phyloP scores from a whole-genome alignment of 768 basidiomycete species.

The Podaxis rugospora region DNA sequence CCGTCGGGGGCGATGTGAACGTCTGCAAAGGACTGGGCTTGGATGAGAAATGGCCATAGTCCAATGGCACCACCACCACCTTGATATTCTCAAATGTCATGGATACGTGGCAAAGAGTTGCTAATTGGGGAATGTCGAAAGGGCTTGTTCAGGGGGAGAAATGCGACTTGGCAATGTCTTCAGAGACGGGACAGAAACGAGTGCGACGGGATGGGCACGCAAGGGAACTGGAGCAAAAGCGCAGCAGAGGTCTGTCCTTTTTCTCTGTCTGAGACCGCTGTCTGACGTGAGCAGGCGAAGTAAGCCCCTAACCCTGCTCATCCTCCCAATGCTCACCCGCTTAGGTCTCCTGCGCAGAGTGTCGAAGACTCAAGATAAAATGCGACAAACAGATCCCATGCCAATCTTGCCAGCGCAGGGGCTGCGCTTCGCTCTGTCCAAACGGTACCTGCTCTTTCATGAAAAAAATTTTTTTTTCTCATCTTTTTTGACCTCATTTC shows the following conservation, averaged over 20 bases:
- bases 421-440: slow-evolving; percentile 67
- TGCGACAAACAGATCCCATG: slow-evolving; percentile 82
- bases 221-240: slow-evolving; percentile 70
- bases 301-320: slow-evolving; percentile 14
- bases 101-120: neutral
- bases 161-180: neutral
- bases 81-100: neutral
- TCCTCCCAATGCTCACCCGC: slow-evolving; percentile 8
- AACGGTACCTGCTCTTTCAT: slow-evolving; percentile 41
- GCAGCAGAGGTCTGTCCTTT: slow-evolving; percentile 39
- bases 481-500: neutral
- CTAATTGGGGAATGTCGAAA: neutral
- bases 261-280: slow-evolving; percentile 7
- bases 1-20: slow-evolving; percentile 74
- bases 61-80: neutral
- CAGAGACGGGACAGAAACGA: slow-evolving; percentile 20
- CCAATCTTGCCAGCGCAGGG: slow-evolving; percentile 71
- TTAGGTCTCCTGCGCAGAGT: slow-evolving; percentile 76
- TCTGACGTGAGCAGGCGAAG: slow-evolving; percentile 19
- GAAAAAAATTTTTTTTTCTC: too few species aligned
- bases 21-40: slow-evolving; percentile 75
- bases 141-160: neutral
- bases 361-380: slow-evolving; percentile 76
- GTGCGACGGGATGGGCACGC: slow-evolving; percentile 47
- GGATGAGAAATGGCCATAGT: neutral